These are phyloP conservation scores for Rhynchosporium secalis DNA, from an alignment of 2,329 filamentous ascomycete species.

Conservation along the genomic window DNA sequence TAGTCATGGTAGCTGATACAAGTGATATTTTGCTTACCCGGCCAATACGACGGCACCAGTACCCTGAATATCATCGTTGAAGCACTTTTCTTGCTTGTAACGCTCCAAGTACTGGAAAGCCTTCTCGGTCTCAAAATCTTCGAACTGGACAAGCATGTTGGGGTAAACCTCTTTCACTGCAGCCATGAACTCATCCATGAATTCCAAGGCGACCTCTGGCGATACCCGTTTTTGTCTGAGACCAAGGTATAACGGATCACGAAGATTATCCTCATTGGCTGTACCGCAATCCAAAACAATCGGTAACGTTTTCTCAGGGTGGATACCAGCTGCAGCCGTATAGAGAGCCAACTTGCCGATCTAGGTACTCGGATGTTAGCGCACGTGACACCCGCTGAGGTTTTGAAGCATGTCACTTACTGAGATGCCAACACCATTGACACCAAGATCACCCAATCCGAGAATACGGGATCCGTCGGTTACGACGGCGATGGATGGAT, in stretches of 20 bases:
- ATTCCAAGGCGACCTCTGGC: conserved; percentile 77
- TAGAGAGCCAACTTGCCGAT: conserved; percentile 95
- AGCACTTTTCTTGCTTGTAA: conserved; percentile 92
- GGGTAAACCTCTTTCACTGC: conserved; percentile 75
- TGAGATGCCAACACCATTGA: conserved; percentile 97
- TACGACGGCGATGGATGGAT: conserved; percentile 94
- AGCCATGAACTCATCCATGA: conserved; percentile 97
- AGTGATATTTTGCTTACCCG: conserved; percentile 53
- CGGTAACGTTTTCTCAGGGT: conserved; percentile 78
- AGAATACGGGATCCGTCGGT: conserved; percentile 93
- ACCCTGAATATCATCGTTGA: conserved; percentile 98
- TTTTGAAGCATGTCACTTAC: conserved; percentile 49
- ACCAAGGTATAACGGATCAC: conserved; percentile 82
- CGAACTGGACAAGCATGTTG: conserved; percentile 79
- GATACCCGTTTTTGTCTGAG: conserved; percentile 80
- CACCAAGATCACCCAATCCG: conserved; percentile 89
- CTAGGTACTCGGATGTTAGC: conserved; percentile 41
- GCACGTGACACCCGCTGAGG: not conserved
- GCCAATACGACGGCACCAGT: conserved; percentile 93
- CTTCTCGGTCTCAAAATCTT: conserved; percentile 91
- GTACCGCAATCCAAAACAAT: conserved; percentile 69
- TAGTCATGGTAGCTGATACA: conserved; percentile 11
- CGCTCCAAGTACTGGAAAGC: conserved; percentile 91
- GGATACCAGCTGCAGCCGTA: conserved; percentile 91
- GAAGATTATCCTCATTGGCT: conserved; percentile 64